Conservation (phyloP, 106 monocot genomes). For the Dendrobium officinale region DNA sequence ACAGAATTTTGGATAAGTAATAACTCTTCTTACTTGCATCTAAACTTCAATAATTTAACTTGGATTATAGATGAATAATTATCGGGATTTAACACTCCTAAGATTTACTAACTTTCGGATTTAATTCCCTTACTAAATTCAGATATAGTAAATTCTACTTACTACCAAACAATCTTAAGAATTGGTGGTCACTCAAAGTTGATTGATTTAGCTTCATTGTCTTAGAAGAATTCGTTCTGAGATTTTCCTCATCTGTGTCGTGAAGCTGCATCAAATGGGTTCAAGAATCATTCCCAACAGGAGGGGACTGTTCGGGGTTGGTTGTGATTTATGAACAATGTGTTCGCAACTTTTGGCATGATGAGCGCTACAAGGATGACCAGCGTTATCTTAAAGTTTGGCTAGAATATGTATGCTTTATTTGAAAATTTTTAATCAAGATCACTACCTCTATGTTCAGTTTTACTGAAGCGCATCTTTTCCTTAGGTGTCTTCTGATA, state of each 20-base stretch:
- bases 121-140: not conserved
- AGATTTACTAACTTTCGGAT: not conserved
- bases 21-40: not conserved
- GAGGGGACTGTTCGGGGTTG: conserved; percentile 81
- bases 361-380: conserved; percentile 82
- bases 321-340: conserved; percentile 92
- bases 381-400: conserved; percentile 89
- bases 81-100: not conserved
- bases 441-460: not conserved
- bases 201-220: not conserved
- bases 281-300: conserved; percentile 83
- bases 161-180: not conserved
- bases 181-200: not conserved
- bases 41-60: not conserved
- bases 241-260: conserved; percentile 8
- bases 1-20: not conserved
- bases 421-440: not conserved
- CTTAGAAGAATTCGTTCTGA: not conserved
- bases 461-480: not conserved
- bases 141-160: not conserved
- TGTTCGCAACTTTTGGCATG: conserved; percentile 88
- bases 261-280: conserved; percentile 99
- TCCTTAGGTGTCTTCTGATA: not conserved
- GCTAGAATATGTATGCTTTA: conserved; percentile 79
- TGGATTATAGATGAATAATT: not conserved